Evolutionary conservation across 2,329 filamentous ascomycete genomes (phyloP).

Genomic region (Cytospora schulzeri): DNA sequence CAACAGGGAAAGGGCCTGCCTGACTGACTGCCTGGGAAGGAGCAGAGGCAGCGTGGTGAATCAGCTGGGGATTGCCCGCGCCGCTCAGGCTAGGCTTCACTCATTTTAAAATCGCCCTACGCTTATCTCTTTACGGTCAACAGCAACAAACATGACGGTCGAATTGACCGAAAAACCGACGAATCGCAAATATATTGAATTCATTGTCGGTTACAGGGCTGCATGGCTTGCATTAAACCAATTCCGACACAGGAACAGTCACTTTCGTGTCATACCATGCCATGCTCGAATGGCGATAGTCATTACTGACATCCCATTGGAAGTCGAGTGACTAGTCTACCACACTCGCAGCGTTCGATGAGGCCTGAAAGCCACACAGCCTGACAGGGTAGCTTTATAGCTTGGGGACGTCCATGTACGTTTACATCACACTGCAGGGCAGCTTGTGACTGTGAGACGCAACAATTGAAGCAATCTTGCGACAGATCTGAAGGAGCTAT

Average conservation of each 20-base stretch:
- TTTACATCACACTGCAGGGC: background rate
- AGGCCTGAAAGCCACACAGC: background rate
- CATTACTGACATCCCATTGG: background rate
- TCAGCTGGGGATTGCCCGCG: background rate
- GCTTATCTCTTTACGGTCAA: slow-evolving; percentile 14
- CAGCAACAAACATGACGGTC: background rate
- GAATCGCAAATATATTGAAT: background rate
- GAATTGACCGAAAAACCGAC: background rate
- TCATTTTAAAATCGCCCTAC: slow-evolving; percentile 18
- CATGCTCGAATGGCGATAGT: background rate
- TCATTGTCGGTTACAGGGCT: background rate
- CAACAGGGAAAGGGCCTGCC: background rate
- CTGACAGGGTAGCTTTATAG: background rate
- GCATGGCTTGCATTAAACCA: background rate
- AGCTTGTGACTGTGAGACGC: background rate
- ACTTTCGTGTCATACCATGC: background rate
- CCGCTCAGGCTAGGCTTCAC: slow-evolving; percentile 6
- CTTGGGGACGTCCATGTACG: background rate
- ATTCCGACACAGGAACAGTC: background rate
- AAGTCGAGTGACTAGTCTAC: too few species aligned
- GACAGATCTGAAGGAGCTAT: background rate
- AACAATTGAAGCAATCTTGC: background rate
- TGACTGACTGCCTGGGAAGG: background rate
- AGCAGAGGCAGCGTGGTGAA: background rate
- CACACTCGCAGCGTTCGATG: too few species aligned